Evolutionary conservation across 2,329 filamentous ascomycete genomes (phyloP).

Genomic region (Orbilia quercus): DNA sequence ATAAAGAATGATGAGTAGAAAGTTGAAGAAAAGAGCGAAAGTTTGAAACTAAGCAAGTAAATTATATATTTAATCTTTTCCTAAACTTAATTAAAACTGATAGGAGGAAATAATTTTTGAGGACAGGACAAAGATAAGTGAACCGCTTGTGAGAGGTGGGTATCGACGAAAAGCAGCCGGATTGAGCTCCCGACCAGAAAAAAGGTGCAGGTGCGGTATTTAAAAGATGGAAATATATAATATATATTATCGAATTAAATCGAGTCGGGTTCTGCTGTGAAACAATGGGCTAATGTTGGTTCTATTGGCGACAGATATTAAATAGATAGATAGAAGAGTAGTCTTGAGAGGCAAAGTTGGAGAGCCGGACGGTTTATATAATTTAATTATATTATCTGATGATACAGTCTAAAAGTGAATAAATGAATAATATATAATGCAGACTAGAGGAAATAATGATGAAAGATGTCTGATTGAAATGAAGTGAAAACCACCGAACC

Average conservation of each 20-base stretch:
- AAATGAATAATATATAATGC: not conserved
- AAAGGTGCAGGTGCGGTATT: conserved; percentile 8
- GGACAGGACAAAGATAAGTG: not conserved
- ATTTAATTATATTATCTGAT: no score
- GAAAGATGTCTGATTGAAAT: not conserved
- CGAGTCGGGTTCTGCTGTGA: not conserved
- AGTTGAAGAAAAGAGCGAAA: conserved; percentile 6
- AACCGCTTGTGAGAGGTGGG: not conserved
- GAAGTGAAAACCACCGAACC: conserved; percentile 19
- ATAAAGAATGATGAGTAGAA: not conserved
- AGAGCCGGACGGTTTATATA: no score
- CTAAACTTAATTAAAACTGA: conserved; percentile 9
- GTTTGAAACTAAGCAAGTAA: not conserved
- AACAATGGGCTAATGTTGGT: not conserved
- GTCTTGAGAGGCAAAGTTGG: no score
- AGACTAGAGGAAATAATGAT: not conserved
- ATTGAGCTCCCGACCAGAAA: conserved; percentile 21
- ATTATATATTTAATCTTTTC: not conserved
- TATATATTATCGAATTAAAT: not conserved
- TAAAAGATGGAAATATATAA: not conserved
- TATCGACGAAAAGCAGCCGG: conserved; percentile 13
- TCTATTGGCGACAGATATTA: no score
- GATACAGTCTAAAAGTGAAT: no score
- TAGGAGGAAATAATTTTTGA: not conserved
- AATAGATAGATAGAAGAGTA: no score